Evolutionary conservation across 768 basidiomycete species (phyloP), one percentile per base, ranked within the genome.

Genomic region (Symmetrospora coprosmae): DNA sequence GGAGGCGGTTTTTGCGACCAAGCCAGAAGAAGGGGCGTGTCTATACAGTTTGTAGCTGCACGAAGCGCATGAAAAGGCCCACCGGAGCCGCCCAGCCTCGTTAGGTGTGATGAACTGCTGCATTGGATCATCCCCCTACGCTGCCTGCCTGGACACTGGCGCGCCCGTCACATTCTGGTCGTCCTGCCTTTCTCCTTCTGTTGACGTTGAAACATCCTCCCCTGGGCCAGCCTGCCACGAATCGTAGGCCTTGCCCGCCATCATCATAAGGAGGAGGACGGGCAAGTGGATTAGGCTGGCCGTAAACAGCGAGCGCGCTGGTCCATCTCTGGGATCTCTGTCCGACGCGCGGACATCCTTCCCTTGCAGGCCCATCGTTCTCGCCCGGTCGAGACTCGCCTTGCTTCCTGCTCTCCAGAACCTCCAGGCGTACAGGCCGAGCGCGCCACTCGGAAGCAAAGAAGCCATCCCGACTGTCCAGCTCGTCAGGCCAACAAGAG

Each of bases 231-330:
- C 52, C 52, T 39, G 55, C 23, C 43, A 58, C 23, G 33, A 28
- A 30, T 43, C 55, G 25, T 25, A 38, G 13, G 46, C 45, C 75
- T 96, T 96, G 73, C 92, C 89, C 56, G 85, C 75, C 87, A 99
- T 89, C 86, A 91, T 89, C 66, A 97, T 75, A 2, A 82, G 88
- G 63, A 97, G 76, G 5, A 96, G 76, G 5, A 85, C 83, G 0
- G 92, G 92, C 39, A 97, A 71, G 74, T 90, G 90, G 84, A 89
- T 89, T 65, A 97, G 71, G 70, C 82, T 82, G 58, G 84, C 80
- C 65, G 84, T 82, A 68, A 87, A 97, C 19, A 89, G 73, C 38
- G 74, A 74, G 62, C 83, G 79, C 0, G 94, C 69, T 25, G 23
- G 21, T 50, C 92, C 64, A 83, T 77, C 37, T 38, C 53, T 33